Base-by-base conservation (phyloP, 176 grass and related monocot genomes). In the Oryza glaberrima region DNA sequence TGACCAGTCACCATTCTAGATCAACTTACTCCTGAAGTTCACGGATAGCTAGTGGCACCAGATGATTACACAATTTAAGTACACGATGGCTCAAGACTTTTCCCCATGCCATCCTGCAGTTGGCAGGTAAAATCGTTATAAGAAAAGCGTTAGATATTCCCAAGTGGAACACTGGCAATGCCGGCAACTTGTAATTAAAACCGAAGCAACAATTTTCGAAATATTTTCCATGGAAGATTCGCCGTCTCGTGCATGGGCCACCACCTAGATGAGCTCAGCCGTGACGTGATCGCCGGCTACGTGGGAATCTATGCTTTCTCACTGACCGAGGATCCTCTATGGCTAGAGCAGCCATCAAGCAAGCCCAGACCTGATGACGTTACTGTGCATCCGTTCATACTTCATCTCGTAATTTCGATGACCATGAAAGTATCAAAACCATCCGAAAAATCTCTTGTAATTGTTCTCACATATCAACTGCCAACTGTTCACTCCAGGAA, bases 211-310 rank as follows among this genome's bases (percentile, higher is more conserved):
- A 49, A 51, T 60, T 45, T 65, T 45, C 20, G 22, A 68, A 68
- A 74, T 45, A 78, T 60, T 60, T 86, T 67, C 48, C 38, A 78
- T 17, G 15, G 79, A 86, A 78, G 58, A 60, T 86, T 86, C 58
- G 67, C 14, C 67, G 12, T 19, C 44, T 35, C 9, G 7, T 52
- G 49, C 49, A 49, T 82, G 73, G 28, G 9, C 48, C 83, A 65
- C 65, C 15, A 7, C n/a, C 4, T 14, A 32, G 25, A 9, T 86
- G 79, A 90, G 67, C 36, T 90, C 79, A 83, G 10, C 14, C 20
- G 36, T 86, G 84, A 78, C 78, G 49, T 45, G 6, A 17, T 32
- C 69, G 54, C 20, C 17, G 56, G 68, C 34, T 20, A 54, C 74
- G 74, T 30, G 56, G 44, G 11, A 71, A 73, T 32, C 56, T 69